Conservation (phyloP, 768 basidiomycete species). For the Boletus speciosus region DNA sequence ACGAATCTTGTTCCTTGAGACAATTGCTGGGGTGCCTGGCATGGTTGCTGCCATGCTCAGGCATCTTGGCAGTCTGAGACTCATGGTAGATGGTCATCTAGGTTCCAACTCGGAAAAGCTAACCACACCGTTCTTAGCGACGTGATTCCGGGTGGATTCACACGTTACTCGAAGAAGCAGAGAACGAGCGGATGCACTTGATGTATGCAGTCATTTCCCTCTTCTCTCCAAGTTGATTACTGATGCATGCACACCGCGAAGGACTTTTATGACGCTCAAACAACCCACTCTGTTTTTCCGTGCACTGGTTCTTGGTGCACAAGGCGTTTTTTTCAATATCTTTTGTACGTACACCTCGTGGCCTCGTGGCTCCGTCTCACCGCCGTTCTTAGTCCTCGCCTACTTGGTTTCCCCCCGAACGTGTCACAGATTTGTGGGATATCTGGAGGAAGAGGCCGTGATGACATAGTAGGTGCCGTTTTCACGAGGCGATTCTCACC, state of each 20-base stretch:
- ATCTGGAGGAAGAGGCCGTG: slow-evolving; percentile 95
- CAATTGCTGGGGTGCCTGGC: slow-evolving; percentile 91
- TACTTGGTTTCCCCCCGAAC: slow-evolving; percentile 73
- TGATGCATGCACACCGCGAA: slow-evolving; percentile 28
- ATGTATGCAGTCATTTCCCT: slow-evolving; percentile 45
- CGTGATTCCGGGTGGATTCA: slow-evolving; percentile 81
- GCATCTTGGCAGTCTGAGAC: slow-evolving; percentile 82
- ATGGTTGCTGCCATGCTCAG: slow-evolving; percentile 91
- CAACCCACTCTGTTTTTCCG: slow-evolving; percentile 81
- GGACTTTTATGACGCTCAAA: slow-evolving; percentile 93
- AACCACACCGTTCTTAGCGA: slow-evolving; percentile 31
- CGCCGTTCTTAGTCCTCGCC: slow-evolving; percentile 51
- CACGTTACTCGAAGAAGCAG: slow-evolving; percentile 89
- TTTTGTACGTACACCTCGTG: slow-evolving; percentile 58
- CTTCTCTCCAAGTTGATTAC: slow-evolving; percentile 8
- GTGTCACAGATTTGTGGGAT: slow-evolving; percentile 89
- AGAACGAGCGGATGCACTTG: slow-evolving; percentile 96
- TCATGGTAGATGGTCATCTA: slow-evolving; percentile 58
- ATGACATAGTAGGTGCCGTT: slow-evolving; percentile 69
- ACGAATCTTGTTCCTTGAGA: slow-evolving; percentile 74
- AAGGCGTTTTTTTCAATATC: slow-evolving; percentile 87
- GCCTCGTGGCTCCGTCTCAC: slow-evolving; percentile 11
- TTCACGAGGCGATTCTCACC: slow-evolving; percentile 16
- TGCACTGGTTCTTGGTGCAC: slow-evolving; percentile 79
- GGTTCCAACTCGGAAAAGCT: slow-evolving; percentile 2